These are phyloP conservation scores for Coprinopsis cinerea DNA, from an alignment of 768 basidiomycete genomes.

Conservation along the genomic window DNA sequence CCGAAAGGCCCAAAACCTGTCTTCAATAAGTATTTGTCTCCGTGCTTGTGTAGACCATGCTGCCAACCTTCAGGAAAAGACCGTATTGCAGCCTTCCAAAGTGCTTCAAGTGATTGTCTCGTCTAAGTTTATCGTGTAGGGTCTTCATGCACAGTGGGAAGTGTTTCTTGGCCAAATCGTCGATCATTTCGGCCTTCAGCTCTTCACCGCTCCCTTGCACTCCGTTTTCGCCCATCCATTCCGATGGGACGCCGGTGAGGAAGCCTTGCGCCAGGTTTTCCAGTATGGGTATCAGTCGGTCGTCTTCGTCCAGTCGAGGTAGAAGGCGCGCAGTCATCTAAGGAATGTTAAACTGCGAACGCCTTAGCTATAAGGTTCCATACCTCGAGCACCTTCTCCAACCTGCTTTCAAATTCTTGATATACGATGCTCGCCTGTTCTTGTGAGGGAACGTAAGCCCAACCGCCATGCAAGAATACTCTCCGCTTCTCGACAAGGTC, in stretches of 20 bases:
- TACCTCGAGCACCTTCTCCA: constrained; percentile 78
- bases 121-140: constrained; percentile 70
- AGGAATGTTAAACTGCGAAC: constrained; percentile 1
- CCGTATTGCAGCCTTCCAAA: constrained; percentile 88
- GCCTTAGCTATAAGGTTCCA: constrained; percentile 9
- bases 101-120: constrained; percentile 87
- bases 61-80: constrained; percentile 96
- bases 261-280: constrained; percentile 92
- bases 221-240: constrained; percentile 58
- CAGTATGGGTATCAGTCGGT: constrained; percentile 82
- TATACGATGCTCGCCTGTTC: constrained; percentile 70
- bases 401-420: constrained; percentile 71
- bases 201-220: constrained; percentile 46
- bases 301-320: constrained; percentile 91
- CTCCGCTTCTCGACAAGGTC: constrained; percentile 81
- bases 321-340: constrained; percentile 82
- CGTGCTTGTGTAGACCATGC: no score
- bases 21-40: background rate
- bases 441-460: constrained; percentile 21
- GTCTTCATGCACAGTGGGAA: constrained; percentile 96
- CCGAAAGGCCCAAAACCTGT: constrained; percentile 85
- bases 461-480: constrained; percentile 51
- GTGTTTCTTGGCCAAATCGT: constrained; percentile 78
- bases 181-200: constrained; percentile 92
- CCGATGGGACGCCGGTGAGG: constrained; percentile 82